phyloP scores from a whole-genome alignment of 768 basidiomycete species.

The Tricholoma saponaceum region DNA sequence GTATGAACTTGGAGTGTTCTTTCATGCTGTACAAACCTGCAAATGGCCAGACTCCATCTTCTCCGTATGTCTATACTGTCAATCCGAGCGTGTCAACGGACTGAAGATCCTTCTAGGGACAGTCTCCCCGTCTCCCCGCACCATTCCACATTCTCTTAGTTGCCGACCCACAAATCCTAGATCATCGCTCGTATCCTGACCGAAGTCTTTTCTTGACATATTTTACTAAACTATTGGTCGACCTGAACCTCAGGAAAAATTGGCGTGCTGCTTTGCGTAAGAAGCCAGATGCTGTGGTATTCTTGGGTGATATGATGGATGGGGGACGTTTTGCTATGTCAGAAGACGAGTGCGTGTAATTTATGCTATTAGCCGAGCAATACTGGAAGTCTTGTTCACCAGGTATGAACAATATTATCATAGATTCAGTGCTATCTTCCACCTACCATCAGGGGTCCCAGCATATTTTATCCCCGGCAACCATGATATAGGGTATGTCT shows the following conservation, averaged over 20 bases:
- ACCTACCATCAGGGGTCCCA: constrained; percentile 39
- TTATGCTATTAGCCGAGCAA: constrained; percentile 1
- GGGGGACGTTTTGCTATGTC: constrained; percentile 65
- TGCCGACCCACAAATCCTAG: constrained; percentile 86
- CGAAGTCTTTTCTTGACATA: constrained; percentile 51
- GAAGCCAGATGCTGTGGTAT: constrained; percentile 69
- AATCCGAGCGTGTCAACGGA: not conserved
- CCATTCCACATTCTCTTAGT: constrained; percentile 66
- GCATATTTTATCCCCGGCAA: constrained; percentile 84
- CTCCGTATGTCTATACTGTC: constrained; percentile 17
- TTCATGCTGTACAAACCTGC: constrained; percentile 42
- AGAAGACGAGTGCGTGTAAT: constrained; percentile 56
- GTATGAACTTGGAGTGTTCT: constrained; percentile 65
- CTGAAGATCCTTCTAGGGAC: not conserved
- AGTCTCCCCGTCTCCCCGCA: not conserved
- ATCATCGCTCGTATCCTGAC: constrained; percentile 68
- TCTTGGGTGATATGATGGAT: constrained; percentile 94
- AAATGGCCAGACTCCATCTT: constrained; percentile 54
- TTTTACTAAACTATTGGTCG: constrained; percentile 63
- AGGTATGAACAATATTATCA: constrained; percentile 73
- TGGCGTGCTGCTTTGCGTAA: constrained; percentile 67
- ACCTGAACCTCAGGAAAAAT: constrained; percentile 80
- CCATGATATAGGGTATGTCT: constrained; percentile 75
- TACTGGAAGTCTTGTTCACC: not conserved
- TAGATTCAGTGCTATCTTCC: constrained; percentile 73